Base-by-base conservation (phyloP, 208 protist species). In the Leishmania turanica region DNA sequence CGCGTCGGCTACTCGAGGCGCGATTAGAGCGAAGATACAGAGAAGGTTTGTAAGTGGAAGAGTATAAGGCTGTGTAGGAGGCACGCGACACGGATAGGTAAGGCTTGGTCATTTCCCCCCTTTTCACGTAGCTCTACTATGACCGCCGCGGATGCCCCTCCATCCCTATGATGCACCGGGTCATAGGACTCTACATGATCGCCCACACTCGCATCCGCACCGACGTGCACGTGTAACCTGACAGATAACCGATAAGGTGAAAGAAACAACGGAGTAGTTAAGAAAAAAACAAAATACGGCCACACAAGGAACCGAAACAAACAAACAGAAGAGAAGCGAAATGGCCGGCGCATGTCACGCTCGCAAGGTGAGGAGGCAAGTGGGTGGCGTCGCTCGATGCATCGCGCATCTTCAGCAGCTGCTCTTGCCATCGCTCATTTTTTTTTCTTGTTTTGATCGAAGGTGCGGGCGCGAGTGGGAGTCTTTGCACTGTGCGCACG, bases 191-290 rank as follows among this genome's bases (percentile, higher is more conserved):
- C 65, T 45, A 24, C 65, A n/a, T 45, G 65, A 47, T 70, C 19
- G 19, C 37, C 31, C 31, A n/a, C 60, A 31, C 60, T n/a, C 13
- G 60, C 13, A 37, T n/a, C 60, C 13, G 37, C 4, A 70, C 65
- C 19, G 37, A 45, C 37, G 37, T 70, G 65, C 37, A 70, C 65
- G 65, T 40, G 31, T 6, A 34, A 49, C 27, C 51, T 49, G 31
- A 53, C 17, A 80, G 56, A 60, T 53, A 69, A 84, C 77, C 37
- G 65, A 71, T 47, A 78, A 77, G n/a, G 34, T 49, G 42, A 75
- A 72, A 19, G 19, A 37, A 45, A 65, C 11, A 51, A 70, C 19
- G 69, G 68, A 40, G 64, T 42, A 19, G n/a, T 21, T 47, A 40
- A 21, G 70, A 42, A 21, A 75, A 42, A 79, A 66, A 42, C 11